A percentile compares a stretch with the other conserved stretches of the same genome.
Conservation (phyloP, 192 early-diverging fungal species). For the Mortierella alpina region DNA sequence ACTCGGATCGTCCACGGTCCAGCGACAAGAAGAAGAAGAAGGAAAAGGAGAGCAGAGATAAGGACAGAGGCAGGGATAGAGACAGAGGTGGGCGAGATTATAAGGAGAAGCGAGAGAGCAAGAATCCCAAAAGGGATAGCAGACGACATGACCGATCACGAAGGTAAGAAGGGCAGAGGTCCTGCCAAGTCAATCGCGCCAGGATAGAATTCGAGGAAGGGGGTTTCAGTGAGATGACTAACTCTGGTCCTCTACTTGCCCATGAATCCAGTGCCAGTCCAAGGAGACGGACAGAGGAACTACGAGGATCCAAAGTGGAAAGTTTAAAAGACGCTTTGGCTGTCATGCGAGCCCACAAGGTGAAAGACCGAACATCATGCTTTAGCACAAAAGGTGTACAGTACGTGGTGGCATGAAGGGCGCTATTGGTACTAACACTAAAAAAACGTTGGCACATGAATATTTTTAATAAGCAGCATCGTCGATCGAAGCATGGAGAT, state of each 20-base stretch:
- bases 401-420: background rate
- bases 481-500: background rate
- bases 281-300: slow-evolving; percentile 25
- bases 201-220: too few species aligned
- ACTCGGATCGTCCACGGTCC: slow-evolving; percentile 6
- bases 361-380: slow-evolving; percentile 1
- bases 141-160: slow-evolving; percentile 22
- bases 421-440: background rate
- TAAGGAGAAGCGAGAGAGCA: slow-evolving; percentile 12
- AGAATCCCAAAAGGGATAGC: slow-evolving; percentile 23
- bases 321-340: slow-evolving; percentile 51
- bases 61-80: slow-evolving; percentile 12
- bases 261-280: slow-evolving; percentile 18
- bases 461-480: slow-evolving; percentile 5
- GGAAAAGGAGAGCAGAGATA: slow-evolving; percentile 38
- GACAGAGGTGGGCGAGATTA: slow-evolving; percentile 5
- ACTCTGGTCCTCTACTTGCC: too few species aligned
- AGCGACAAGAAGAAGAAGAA: slow-evolving; percentile 64
- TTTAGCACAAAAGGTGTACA: background rate
- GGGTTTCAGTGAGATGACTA: too few species aligned
- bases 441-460: background rate
- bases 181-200: too few species aligned
- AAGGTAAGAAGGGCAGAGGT: slow-evolving; percentile 10
- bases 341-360: slow-evolving; percentile 47
- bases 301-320: slow-evolving; percentile 26